A percentile compares a stretch with the other conserved stretches of the same genome.
Conservation (phyloP, 441 rosid species). For the Populus hybrid region DNA sequence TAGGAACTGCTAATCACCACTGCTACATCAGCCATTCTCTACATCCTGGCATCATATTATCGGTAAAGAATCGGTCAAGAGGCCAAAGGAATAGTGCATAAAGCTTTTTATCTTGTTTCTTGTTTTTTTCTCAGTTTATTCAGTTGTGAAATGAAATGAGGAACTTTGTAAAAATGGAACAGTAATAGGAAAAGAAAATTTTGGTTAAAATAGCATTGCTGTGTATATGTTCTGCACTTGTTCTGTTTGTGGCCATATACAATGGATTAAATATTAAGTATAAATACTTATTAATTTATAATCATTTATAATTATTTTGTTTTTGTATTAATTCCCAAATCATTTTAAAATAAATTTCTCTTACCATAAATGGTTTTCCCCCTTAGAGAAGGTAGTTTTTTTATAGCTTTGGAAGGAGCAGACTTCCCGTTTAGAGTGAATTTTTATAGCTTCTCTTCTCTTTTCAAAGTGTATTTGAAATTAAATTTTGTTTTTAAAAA, state of each 20-base stretch:
- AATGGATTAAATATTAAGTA: neutral
- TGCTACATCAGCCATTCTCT: constrained; percentile 59
- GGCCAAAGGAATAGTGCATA: neutral
- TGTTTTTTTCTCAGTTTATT: constrained; percentile 9
- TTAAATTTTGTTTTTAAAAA: too few relatives aligned
- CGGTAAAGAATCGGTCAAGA: constrained; percentile 16
- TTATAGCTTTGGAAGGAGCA: too few relatives aligned
- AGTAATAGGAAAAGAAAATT: constrained; percentile 2
- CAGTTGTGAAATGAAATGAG: constrained; percentile 19
- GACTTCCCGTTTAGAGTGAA: too few relatives aligned
- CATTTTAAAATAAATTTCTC: neutral
- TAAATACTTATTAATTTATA: neutral
- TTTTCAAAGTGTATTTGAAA: too few relatives aligned
- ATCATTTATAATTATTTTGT: too few relatives aligned
- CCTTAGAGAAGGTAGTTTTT: too few relatives aligned
- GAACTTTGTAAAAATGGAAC: constrained; percentile 9
- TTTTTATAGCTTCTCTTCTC: too few relatives aligned
- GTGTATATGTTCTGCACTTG: neutral
- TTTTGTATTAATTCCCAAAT: neutral
- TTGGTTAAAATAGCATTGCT: neutral
- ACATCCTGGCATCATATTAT: constrained; percentile 66
- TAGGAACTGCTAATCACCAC: constrained; percentile 82
- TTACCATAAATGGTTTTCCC: too few relatives aligned
- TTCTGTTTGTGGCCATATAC: neutral
- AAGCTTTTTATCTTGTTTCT: neutral